Evolutionary conservation across 192 early-diverging fungal genomes (phyloP).

Genomic region (Backusella mclennaniae): DNA sequence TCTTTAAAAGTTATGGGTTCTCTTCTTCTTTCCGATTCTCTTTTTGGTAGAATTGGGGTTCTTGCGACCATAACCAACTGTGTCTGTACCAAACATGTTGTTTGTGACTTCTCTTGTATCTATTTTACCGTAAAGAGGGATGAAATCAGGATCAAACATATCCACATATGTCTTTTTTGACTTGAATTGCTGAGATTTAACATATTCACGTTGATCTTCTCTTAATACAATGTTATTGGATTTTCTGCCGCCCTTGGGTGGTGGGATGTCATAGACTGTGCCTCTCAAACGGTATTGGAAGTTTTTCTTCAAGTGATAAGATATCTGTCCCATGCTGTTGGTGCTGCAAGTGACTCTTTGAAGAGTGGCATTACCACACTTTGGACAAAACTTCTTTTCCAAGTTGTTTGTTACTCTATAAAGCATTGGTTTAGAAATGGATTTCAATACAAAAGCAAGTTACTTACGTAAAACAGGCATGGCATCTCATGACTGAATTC

Average conservation of each 20-base stretch:
- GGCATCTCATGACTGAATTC: slow-evolving; percentile 91
- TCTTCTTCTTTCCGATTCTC: slow-evolving; percentile 61
- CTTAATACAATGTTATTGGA: slow-evolving; percentile 78
- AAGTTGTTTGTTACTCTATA: slow-evolving; percentile 78
- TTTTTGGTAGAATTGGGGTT: slow-evolving; percentile 63
- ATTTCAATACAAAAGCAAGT: too few species aligned
- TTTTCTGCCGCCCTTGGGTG: slow-evolving; percentile 76
- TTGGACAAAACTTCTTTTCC: slow-evolving; percentile 90
- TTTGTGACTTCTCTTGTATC: slow-evolving; percentile 48
- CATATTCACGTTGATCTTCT: slow-evolving; percentile 90
- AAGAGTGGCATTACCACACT: slow-evolving; percentile 87
- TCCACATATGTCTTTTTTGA: slow-evolving; percentile 53
- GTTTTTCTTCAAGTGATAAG: slow-evolving; percentile 86
- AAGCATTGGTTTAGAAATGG: neutral
- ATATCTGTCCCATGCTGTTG: slow-evolving; percentile 75
- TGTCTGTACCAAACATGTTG: slow-evolving; percentile 62
- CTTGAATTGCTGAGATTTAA: slow-evolving; percentile 53
- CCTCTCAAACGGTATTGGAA: slow-evolving; percentile 89
- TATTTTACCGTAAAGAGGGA: slow-evolving; percentile 45
- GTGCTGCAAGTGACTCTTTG: slow-evolving; percentile 81
- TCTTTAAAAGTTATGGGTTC: neutral
- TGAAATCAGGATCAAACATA: slow-evolving; percentile 69
- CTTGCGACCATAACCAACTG: slow-evolving; percentile 64
- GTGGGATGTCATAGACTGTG: slow-evolving; percentile 85
- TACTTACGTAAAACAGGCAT: slow-evolving; percentile 83